A percentile compares a stretch with the other conserved stretches of the same genome.
These are phyloP conservation scores for Entonaema liquescens DNA, from an alignment of 495 filamentous ascomycete genomes.

Conservation along the genomic window DNA sequence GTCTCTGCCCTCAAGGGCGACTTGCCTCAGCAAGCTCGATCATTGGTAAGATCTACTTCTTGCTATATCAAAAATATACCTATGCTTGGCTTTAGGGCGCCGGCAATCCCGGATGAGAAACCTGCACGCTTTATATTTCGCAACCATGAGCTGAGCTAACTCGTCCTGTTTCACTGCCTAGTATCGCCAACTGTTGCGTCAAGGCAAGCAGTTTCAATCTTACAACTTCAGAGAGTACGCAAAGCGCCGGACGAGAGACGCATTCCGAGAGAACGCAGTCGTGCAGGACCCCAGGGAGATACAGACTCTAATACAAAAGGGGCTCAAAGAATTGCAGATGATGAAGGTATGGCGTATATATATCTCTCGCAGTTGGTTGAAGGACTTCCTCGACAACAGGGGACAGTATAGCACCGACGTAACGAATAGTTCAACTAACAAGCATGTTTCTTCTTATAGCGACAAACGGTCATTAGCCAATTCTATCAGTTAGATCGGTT, in stretches of 20 bases:
- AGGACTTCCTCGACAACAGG: neutral
- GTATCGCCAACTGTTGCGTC: constrained; percentile 93
- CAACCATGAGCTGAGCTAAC: constrained; percentile 6
- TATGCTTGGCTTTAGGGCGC: neutral
- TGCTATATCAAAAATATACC: neutral
- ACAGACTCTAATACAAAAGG: constrained; percentile 89
- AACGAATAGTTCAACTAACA: constrained; percentile 12
- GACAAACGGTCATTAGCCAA: constrained; percentile 93
- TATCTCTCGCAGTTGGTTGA: neutral
- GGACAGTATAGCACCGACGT: neutral
- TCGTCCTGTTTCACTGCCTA: constrained; percentile 44
- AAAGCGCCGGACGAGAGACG: constrained; percentile 83
- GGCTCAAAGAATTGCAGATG: constrained; percentile 85
- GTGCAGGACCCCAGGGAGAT: constrained; percentile 74
- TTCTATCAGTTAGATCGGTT: constrained; percentile 93
- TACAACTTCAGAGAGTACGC: constrained; percentile 99
- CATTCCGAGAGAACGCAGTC: constrained; percentile 81
- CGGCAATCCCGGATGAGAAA: neutral
- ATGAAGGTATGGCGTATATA: constrained; percentile 75
- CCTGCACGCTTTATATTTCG: neutral
- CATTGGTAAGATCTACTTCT: constrained; percentile 64
- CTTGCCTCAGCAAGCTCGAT: constrained; percentile 74
- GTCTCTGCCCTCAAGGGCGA: constrained; percentile 64
- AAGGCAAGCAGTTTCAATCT: constrained; percentile 83
- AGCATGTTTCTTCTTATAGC: constrained; percentile 58